Base-by-base conservation (phyloP, 768 basidiomycete species). In the Phylloporus arenicola region DNA sequence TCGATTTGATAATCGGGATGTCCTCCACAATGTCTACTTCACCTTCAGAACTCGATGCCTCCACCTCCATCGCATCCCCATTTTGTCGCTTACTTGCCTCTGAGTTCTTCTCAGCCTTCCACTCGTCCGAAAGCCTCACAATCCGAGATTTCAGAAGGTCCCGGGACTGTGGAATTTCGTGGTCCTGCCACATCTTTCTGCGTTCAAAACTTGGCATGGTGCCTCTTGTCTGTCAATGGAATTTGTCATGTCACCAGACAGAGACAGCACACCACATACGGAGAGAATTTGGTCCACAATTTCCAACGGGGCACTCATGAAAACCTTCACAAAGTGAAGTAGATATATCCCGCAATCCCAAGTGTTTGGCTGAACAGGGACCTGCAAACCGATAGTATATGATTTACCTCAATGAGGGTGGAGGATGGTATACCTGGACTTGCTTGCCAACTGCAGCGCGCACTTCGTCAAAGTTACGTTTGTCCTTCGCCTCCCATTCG, bases 271-370 rank as follows among this genome's bases (percentile, higher is more conserved):
- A 38, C 17, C 31, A 45, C 43, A 33, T 31, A 63, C 69, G 27
- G 58, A 66, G 38, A 74, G 61, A 42, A 90, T 84, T 29, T 75
- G 67, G 9, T 72, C 55, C 46, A 74, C 71, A 50, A 83, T 80
- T 16, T 68, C 62, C 0, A 65, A 60, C 0, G 91, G 86, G 47
- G 86, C 69, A 8, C 63, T 69, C 67, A 96, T 79, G 62, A 98
- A 89, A 0, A 79, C 81, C 57, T 83, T 73, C 8, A 84, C 87
- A 45, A 91, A 91, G 61, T 98, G 92, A 11, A 98, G 72, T 12
- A 98, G 75, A 65, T 90, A 99, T 25, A 96, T 64, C 6, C 96
- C 96, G 57, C 96, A 99, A 65, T 97, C 94, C 61, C 84, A 89
- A 55, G 75, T 89, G 63, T 98, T 97, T 14, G 82, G 81, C 63